These are phyloP conservation scores for Candida neerlandica DNA, from an alignment of 1,139 yeast genomes.

Conservation along the genomic window DNA sequence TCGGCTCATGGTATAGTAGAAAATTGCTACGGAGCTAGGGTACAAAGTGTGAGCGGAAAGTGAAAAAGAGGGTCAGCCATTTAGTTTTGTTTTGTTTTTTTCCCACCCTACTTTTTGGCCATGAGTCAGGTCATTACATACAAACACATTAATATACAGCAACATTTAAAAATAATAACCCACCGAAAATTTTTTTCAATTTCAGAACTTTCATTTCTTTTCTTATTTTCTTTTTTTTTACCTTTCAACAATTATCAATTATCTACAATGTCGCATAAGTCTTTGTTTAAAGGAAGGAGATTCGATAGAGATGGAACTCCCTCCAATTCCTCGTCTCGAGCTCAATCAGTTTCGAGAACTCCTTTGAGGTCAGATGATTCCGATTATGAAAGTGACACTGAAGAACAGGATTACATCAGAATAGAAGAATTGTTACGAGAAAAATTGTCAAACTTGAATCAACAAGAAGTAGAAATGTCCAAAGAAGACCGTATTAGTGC, in stretches of 20 bases:
- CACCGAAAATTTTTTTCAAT: not conserved
- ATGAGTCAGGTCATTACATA: not conserved
- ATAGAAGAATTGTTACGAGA: conserved; percentile 44
- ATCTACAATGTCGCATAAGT: conserved; percentile 13
- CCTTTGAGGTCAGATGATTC: conserved; percentile 33
- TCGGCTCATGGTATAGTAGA: not conserved
- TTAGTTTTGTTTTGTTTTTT: not conserved
- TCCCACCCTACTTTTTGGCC: not conserved
- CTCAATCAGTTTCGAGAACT: conserved; percentile 43
- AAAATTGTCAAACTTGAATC: conserved; percentile 39
- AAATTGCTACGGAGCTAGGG: not conserved
- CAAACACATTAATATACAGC: not conserved
- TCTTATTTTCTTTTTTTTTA: not conserved
- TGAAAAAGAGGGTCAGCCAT: conserved; percentile 4
- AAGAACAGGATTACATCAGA: conserved; percentile 41
- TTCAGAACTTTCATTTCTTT: not conserved
- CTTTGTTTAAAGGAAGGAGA: conserved; percentile 16
- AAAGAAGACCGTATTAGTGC: conserved; percentile 18
- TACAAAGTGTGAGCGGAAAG: not conserved
- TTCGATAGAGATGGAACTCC: conserved; percentile 21
- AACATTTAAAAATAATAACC: not conserved
- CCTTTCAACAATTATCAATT: not conserved
- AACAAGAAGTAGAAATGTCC: conserved; percentile 19
- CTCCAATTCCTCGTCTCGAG: conserved; percentile 36
- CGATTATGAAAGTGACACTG: conserved; percentile 47